These are phyloP conservation scores for Euphrasia confusa DNA, from an alignment of 257 asterid species.

Conservation along the genomic window DNA sequence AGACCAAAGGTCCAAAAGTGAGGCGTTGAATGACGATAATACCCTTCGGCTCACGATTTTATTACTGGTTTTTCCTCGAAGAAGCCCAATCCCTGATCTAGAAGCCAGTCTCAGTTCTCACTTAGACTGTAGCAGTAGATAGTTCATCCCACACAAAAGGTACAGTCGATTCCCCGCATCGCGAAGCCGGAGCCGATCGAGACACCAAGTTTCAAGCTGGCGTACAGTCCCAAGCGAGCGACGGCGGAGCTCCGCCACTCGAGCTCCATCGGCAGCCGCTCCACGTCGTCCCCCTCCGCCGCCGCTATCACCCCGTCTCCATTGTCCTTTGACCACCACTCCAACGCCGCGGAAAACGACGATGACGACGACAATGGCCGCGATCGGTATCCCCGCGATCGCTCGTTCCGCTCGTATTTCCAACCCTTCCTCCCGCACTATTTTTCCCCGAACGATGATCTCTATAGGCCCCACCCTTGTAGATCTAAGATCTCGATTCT, in stretches of 20 bases:
- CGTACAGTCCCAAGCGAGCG: slow-evolving; percentile 92
- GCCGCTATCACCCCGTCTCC: slow-evolving; percentile 55
- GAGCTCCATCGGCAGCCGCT: slow-evolving; percentile 74
- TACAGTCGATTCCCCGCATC: too few relatives aligned
- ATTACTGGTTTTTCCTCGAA: too few relatives aligned
- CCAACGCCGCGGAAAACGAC: slow-evolving; percentile 21
- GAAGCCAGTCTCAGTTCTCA: too few relatives aligned
- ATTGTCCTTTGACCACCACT: slow-evolving; percentile 35
- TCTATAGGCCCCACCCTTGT: slow-evolving; percentile 44
- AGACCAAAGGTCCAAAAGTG: too few relatives aligned
- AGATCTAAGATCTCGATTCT: slow-evolving; percentile 59
- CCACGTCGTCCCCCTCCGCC: slow-evolving; percentile 47
- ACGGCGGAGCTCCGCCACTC: slow-evolving; percentile 99
- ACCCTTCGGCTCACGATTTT: too few relatives aligned
- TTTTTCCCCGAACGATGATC: slow-evolving; percentile 53
- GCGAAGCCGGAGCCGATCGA: too few relatives aligned
- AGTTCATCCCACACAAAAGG: too few relatives aligned
- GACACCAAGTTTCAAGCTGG: slow-evolving; percentile 50
- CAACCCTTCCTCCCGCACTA: slow-evolving; percentile 48
- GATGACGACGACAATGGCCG: slow-evolving; percentile 57
- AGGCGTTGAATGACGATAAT: too few relatives aligned
- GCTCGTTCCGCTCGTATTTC: slow-evolving; percentile 49
- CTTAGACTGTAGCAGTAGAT: too few relatives aligned
- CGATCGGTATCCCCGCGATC: slow-evolving; percentile 75
- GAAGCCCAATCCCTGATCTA: too few relatives aligned